Percentiles rank a stretch among this genome's conserved stretches.
These are phyloP conservation scores for Annulohypoxylon bovei DNA, from an alignment of 495 filamentous ascomycete genomes.

Conservation along the genomic window DNA sequence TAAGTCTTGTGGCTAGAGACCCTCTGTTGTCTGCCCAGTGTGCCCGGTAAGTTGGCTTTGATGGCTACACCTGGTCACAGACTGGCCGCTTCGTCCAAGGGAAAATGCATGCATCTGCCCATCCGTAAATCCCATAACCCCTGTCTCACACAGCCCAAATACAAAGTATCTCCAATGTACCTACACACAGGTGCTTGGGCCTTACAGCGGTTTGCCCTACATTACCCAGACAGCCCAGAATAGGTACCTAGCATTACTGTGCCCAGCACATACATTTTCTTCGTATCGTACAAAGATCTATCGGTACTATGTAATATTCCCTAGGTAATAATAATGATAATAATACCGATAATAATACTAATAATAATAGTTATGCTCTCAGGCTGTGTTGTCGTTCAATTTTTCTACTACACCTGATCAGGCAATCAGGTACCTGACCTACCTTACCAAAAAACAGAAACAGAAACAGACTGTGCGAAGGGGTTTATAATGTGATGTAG, in stretches of 20 bases:
- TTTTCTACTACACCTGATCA: conserved; percentile 11
- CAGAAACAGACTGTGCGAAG: background rate
- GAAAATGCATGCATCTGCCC: conserved; percentile 49
- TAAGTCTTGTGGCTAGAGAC: conserved; percentile 2
- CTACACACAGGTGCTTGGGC: background rate
- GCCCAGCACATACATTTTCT: conserved; percentile 1
- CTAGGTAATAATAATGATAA: background rate
- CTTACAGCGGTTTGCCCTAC: conserved; percentile 10
- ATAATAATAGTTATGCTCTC: background rate
- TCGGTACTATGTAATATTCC: background rate
- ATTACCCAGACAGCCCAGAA: too few species aligned
- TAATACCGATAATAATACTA: background rate
- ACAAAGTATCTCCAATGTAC: conserved; percentile 29
- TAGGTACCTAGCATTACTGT: background rate
- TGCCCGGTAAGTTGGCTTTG: conserved; percentile 11
- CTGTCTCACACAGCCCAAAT: conserved; percentile 47
- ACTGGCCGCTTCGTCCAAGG: conserved; percentile 36
- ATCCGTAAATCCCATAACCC: conserved; percentile 55
- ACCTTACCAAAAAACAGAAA: conserved; percentile 2
- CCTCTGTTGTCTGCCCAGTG: background rate
- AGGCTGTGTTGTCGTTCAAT: conserved; percentile 22
- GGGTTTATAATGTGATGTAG: too few species aligned
- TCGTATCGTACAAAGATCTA: conserved; percentile 12
- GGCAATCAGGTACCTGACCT: background rate
- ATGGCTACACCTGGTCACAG: conserved; percentile 2